phyloP scores from a whole-genome alignment of 2,329 filamentous ascomycete species.

The Chaetomiaceae sp. region DNA sequence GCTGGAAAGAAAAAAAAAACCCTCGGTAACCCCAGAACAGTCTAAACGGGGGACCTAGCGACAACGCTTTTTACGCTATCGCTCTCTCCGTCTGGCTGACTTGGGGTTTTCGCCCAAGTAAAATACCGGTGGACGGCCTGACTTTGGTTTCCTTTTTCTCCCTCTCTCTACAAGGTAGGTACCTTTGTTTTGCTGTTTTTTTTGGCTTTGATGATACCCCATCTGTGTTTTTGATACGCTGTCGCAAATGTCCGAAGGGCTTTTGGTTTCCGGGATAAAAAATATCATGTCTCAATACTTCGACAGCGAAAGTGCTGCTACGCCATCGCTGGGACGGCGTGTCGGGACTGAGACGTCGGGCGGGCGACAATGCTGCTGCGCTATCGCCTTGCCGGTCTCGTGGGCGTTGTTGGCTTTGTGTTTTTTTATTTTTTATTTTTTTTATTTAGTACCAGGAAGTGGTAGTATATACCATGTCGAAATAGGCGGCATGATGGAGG shows the following conservation, averaged over 20 bases:
- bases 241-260: conserved; percentile 31
- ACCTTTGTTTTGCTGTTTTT: conserved; percentile 23
- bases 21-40: conserved; percentile 17
- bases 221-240: conserved; percentile 51
- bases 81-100: conserved; percentile 14
- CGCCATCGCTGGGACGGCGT: conserved; percentile 54
- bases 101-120: background rate
- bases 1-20: conserved; percentile 27
- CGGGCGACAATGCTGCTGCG: conserved; percentile 51
- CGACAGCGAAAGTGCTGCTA: conserved; percentile 53
- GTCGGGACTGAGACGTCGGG: conserved; percentile 42
- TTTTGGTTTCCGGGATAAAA: conserved; percentile 9
- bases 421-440: conserved; percentile 13
- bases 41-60: conserved; percentile 23
- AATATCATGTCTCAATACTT: conserved; percentile 31
- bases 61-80: conserved; percentile 42
- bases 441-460: too few relatives aligned
- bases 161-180: conserved; percentile 23
- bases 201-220: conserved; percentile 47
- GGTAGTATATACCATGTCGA: too few relatives aligned
- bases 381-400: conserved; percentile 48
- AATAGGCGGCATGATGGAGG: too few relatives aligned
- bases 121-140: background rate
- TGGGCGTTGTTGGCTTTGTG: conserved; percentile 37
- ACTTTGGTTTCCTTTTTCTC: conserved; percentile 17